Conservation (phyloP, 306 rosid species). For the Dryas octopetala region DNA sequence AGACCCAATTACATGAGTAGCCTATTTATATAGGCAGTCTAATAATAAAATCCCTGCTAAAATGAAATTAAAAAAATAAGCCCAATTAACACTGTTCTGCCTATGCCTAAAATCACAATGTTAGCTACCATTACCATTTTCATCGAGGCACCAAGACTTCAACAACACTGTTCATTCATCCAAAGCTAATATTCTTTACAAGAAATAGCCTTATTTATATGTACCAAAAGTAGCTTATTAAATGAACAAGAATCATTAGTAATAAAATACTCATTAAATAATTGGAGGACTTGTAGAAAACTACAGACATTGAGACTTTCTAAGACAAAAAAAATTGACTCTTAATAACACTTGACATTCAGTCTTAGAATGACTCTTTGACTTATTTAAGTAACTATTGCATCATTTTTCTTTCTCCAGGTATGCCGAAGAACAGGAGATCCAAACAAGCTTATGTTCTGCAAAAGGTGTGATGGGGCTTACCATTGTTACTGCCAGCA, state of each 20-base stretch:
- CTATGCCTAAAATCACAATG: neutral
- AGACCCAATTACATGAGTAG: neutral
- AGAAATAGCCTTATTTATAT: too few species aligned
- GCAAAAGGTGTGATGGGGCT: conserved; percentile 97
- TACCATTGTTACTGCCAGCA: conserved; percentile 96
- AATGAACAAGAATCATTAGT: too few species aligned
- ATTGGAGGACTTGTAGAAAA: too few species aligned
- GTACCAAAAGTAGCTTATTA: too few species aligned
- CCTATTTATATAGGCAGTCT: neutral
- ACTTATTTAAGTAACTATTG: too few species aligned
- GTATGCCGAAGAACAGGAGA: conserved; percentile 95
- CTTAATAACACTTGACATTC: too few species aligned
- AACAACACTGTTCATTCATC: too few species aligned
- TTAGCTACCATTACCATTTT: neutral
- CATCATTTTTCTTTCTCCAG: conserved; percentile 36
- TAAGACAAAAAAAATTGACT: too few species aligned
- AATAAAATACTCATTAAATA: too few species aligned
- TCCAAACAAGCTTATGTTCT: conserved; percentile 95
- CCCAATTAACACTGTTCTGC: neutral
- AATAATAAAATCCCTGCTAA: neutral
- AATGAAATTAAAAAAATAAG: neutral
- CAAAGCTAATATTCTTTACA: too few species aligned
- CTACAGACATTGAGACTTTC: too few species aligned
- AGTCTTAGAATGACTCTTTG: too few species aligned
- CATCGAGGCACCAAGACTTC: neutral